Percentiles rank a stretch among this genome's conserved stretches.
Evolutionary conservation across 352 stramenopile species (phyloP).

Genomic region (Phytophthora citrophthora): DNA sequence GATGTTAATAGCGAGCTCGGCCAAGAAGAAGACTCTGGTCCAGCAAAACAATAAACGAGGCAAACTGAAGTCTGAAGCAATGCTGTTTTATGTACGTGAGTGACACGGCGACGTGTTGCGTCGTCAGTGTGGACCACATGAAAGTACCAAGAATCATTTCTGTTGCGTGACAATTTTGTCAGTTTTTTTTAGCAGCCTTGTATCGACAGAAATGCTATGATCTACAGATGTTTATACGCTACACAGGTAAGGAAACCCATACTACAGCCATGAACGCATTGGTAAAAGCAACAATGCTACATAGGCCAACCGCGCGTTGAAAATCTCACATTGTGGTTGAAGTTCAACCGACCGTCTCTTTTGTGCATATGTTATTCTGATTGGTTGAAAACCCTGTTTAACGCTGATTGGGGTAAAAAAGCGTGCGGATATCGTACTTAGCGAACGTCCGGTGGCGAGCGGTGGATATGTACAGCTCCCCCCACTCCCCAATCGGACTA

Average conservation of each 20-base stretch:
- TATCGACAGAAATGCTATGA: too few relatives aligned
- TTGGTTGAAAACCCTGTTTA: constrained; percentile 7
- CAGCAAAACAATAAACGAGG: constrained; percentile 21
- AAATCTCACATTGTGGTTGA: not conserved
- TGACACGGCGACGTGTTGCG: constrained; percentile 1
- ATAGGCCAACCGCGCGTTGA: too few relatives aligned
- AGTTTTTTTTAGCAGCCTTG: too few relatives aligned
- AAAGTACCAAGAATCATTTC: too few relatives aligned
- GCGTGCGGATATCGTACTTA: constrained; percentile 28
- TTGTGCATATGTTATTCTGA: not conserved
- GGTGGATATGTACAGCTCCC: constrained; percentile 15
- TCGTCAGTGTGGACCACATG: too few relatives aligned
- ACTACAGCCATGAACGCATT: too few relatives aligned
- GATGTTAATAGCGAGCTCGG: constrained; percentile 22
- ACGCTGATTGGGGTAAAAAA: constrained; percentile 27
- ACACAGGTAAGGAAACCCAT: too few relatives aligned
- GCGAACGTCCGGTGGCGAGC: constrained; percentile 34
- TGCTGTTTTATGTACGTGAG: not conserved
- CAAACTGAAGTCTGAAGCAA: constrained; percentile 19
- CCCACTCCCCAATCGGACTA: constrained; percentile 26
- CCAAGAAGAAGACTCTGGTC: not conserved
- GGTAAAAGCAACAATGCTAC: too few relatives aligned
- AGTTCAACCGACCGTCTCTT: not conserved
- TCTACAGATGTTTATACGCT: too few relatives aligned
- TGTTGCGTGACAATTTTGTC: too few relatives aligned